Percentiles rank a stretch among this genome's conserved stretches.
phyloP scores from a whole-genome alignment of 352 stramenopile species.

The Phytophthora europaea region DNA sequence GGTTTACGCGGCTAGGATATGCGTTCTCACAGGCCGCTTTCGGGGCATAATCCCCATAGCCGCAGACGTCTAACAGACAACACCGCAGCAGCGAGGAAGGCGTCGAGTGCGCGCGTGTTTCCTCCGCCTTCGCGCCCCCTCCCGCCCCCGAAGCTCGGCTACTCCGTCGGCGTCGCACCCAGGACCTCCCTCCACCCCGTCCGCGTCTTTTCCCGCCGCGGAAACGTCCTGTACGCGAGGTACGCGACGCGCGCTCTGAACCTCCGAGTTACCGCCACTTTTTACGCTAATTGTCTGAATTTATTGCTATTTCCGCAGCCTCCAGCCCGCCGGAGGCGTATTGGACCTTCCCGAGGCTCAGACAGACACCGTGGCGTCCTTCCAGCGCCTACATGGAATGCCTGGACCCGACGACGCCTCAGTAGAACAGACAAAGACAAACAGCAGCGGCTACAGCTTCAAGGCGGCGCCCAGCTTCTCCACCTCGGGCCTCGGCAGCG shows the following conservation, averaged over 20 bases:
- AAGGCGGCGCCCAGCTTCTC: constrained; percentile 21
- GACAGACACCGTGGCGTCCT: constrained; percentile 20
- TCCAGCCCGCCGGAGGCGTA: background rate
- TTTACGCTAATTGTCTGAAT: constrained; percentile 3
- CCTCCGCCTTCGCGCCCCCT: background rate
- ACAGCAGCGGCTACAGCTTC: constrained; percentile 26
- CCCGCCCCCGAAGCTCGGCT: constrained; percentile 1
- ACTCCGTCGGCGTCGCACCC: constrained; percentile 4
- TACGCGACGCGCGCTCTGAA: background rate
- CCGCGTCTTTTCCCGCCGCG: background rate
- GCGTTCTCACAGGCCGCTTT: constrained; percentile 6
- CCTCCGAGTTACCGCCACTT: background rate
- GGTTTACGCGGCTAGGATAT: constrained; percentile 9
- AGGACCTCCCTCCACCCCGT: background rate
- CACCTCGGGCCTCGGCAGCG: constrained; percentile 27
- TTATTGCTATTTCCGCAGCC: constrained; percentile 9
- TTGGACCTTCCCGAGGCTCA: constrained; percentile 19
- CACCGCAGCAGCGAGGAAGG: background rate
- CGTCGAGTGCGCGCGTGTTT: constrained; percentile 12
- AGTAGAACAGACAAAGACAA: constrained; percentile 37
- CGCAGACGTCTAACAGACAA: constrained; percentile 18
- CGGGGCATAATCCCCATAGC: constrained; percentile 21
- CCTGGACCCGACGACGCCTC: constrained; percentile 36
- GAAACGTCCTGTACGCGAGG: constrained; percentile 13
- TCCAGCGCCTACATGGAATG: constrained; percentile 64